Evolutionary conservation across 2,329 filamentous ascomycete genomes (phyloP), one percentile per base, ranked within the genome.

Genomic region (Boeremia lycopersici): DNA sequence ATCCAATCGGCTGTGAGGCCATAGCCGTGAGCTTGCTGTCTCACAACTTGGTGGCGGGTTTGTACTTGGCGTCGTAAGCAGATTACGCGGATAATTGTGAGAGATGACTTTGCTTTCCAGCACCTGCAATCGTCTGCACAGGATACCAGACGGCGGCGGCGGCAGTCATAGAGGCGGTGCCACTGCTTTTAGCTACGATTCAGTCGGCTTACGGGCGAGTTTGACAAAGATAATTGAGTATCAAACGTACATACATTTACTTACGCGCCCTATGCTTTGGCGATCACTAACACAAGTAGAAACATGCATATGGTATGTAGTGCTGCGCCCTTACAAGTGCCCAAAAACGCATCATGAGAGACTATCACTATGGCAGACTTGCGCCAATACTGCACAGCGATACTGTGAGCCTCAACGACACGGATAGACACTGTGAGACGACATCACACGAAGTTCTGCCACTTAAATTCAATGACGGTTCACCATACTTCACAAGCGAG

Each of bases 51-150:
- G 50, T 55, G 52, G 35, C 36, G 17, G 46, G 33, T 8, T 38
- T 46, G 35, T n/a, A 34, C 23, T 36, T 55, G 49, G 48, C 55
- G 44, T 61, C 54, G 60, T 60, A 58, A 61, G 56, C 52, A 49
- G 53, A 53, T 64, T 56, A 61, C 62, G 62, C 49, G 57, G 60
- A 52, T 42, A 23, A n/a, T 3, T 6, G n/a, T 38, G 15, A 19
- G 26, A 25, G 35, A 47, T 25, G 23, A 29, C 39, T 5, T 33
- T 30, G 23, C 34, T 33, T 31, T 26, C 11, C 10, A 26, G 41
- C 25, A 41, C 9, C 25, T 35, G 31, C 30, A 29, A 11, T 39
- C 8, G 15, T 33, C 19, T 26, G 44, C 28, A 46, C 26, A 23
- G 30, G 40, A 45, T 11, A 15, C 40, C 15, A 34, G 26, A 25